phyloP scores from a whole-genome alignment of 345 rosid species.

The Pelargonium nanum region DNA sequence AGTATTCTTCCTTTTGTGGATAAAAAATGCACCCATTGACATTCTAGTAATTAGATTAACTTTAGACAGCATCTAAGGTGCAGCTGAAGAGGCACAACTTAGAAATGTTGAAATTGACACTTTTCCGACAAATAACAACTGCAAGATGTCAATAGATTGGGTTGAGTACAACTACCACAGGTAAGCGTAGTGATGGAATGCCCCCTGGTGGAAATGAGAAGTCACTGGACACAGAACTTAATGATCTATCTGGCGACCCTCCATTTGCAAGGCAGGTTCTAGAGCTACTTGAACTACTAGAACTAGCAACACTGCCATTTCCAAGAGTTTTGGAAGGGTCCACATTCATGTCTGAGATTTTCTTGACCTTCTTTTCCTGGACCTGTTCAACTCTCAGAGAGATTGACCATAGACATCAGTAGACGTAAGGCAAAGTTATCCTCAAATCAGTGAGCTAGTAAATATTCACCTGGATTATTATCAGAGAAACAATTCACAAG shows the following conservation, averaged over 20 bases:
- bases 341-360: constrained; percentile 63
- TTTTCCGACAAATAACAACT: not conserved
- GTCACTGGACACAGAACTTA: constrained; percentile 34
- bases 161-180: constrained; percentile 56
- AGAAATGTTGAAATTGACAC: not conserved
- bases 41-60: not conserved
- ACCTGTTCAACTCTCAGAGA: constrained; percentile 44
- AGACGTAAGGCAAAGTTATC: not conserved
- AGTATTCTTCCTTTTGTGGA: not conserved
- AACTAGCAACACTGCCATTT: constrained; percentile 65
- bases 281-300: constrained; percentile 45
- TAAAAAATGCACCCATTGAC: not conserved
- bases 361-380: constrained; percentile 93
- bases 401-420: constrained; percentile 8
- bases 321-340: constrained; percentile 54
- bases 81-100: not conserved
- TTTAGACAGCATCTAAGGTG: not conserved
- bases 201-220: constrained; percentile 56
- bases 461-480: not conserved
- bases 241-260: constrained; percentile 37
- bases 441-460: not conserved
- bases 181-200: constrained; percentile 72
- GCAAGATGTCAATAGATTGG: not conserved
- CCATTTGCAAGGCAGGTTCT: constrained; percentile 48
- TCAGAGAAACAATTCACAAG: not conserved